A percentile compares a stretch with the other conserved stretches of the same genome.
Conservation (phyloP, 106 monocot genomes). For the Apostasia ramifera region DNA sequence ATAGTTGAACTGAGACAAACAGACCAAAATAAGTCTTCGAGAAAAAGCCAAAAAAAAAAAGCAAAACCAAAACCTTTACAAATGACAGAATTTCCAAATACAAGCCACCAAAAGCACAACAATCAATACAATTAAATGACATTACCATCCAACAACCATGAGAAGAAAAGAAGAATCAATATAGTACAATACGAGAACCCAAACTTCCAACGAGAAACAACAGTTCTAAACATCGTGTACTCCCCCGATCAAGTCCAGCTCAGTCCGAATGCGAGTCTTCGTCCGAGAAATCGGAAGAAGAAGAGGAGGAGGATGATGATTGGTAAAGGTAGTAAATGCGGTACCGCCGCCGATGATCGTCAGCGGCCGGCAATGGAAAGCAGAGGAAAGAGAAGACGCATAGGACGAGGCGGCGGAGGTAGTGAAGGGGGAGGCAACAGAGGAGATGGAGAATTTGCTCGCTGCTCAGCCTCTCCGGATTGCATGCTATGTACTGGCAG, state of each 20-base stretch:
- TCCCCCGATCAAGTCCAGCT: not conserved
- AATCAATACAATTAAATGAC: not conserved
- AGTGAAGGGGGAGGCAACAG: slow-evolving; percentile 38
- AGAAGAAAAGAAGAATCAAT: not conserved
- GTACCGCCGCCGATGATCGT: not conserved
- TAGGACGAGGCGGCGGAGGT: slow-evolving; percentile 46
- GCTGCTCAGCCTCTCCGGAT: slow-evolving; percentile 47
- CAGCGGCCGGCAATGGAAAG: slow-evolving; percentile 13
- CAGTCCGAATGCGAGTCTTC: slow-evolving; percentile 39
- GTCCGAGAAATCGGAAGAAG: slow-evolving; percentile 7
- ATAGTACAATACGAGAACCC: not conserved
- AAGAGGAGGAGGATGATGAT: slow-evolving; percentile 14
- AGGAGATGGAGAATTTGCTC: slow-evolving; percentile 40
- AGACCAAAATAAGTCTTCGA: no score
- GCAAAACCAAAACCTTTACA: no score
- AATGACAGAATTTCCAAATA: not conserved
- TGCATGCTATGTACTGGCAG: slow-evolving; percentile 55
- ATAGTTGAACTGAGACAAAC: no score
- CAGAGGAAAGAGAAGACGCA: slow-evolving; percentile 55
- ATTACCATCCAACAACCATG: no score
- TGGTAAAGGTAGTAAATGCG: not conserved
- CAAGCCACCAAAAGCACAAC: no score
- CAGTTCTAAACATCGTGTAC: not conserved
- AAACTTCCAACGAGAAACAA: not conserved
- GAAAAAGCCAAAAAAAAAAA: no score